phyloP scores from a whole-genome alignment of 441 rosid genomes.

The Corymbia calophylla region DNA sequence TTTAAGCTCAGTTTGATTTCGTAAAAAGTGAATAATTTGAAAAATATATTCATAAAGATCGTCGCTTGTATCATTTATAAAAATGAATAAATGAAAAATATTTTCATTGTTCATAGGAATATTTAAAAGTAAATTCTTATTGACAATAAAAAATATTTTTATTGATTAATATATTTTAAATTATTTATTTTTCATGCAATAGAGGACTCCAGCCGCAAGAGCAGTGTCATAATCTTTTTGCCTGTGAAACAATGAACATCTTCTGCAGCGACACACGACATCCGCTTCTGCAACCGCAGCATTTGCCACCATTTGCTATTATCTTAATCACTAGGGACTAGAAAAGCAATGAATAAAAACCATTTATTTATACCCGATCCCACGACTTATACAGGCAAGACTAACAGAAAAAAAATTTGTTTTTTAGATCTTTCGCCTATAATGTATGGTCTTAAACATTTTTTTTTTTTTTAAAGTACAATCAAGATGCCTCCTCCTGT shows the following conservation, averaged over 20 bases:
- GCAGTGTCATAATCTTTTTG: background rate
- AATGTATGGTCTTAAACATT: background rate
- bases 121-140: background rate
- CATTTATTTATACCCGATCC: background rate
- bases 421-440: no score
- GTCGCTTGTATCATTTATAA: rapidly evolving
- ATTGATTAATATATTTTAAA: background rate
- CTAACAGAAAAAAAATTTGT: background rate
- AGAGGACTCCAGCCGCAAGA: background rate
- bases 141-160: rapidly evolving
- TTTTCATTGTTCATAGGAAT: rapidly evolving
- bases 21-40: background rate
- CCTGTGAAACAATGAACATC: background rate
- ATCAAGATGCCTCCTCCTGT: background rate
- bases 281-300: background rate
- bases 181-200: background rate
- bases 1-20: background rate
- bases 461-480: background rate
- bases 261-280: background rate
- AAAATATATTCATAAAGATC: no score
- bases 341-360: background rate
- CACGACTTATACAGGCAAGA: background rate
- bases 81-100: background rate
- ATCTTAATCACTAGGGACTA: background rate
- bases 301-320: background rate